Conservation (phyloP, 2,329 filamentous ascomycete species). For the Tolypocladium inflatum region DNA sequence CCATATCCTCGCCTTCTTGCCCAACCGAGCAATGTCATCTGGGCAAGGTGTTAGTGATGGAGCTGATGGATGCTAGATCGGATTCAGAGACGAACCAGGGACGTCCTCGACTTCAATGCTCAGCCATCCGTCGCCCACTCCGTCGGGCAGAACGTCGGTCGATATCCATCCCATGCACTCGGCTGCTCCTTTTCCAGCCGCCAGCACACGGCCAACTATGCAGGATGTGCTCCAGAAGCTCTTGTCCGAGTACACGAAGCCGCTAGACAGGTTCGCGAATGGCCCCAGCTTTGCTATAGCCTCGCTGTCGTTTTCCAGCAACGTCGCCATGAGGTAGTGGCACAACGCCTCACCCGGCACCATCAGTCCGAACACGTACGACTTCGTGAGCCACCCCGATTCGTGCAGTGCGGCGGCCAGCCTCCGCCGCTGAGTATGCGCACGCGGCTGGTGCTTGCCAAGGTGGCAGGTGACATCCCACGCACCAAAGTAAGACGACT, state of each 20-base stretch:
- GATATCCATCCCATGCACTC: slow-evolving; percentile 64
- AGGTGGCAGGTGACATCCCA: slow-evolving; percentile 24
- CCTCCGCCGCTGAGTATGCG: slow-evolving; percentile 37
- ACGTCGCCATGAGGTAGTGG: slow-evolving; percentile 56
- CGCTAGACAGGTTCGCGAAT: slow-evolving; percentile 52
- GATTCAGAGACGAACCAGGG: slow-evolving; percentile 20
- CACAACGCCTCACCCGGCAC: slow-evolving; percentile 53
- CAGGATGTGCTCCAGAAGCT: slow-evolving; percentile 63
- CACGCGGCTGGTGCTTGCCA: slow-evolving; percentile 16
- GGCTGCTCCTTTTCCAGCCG: slow-evolving; percentile 49
- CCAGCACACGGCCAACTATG: slow-evolving; percentile 54
- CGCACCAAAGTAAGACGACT: slow-evolving; percentile 38
- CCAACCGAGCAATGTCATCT: slow-evolving; percentile 41
- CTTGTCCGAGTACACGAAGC: slow-evolving; percentile 53
- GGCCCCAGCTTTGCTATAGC: slow-evolving; percentile 50
- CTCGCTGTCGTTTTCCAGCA: slow-evolving; percentile 54
- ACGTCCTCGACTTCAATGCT: slow-evolving; percentile 47
- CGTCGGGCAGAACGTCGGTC: slow-evolving; percentile 45
- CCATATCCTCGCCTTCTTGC: slow-evolving; percentile 51
- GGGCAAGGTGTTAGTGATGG: neutral
- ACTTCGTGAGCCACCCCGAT: slow-evolving; percentile 58
- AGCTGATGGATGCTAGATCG: too few relatives aligned
- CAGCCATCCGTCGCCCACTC: slow-evolving; percentile 46
- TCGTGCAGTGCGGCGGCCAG: slow-evolving; percentile 48
- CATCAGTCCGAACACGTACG: slow-evolving; percentile 56